Evolutionary conservation across 1,284 basidiomycete species (phyloP).

Genomic region (Malassezia vespertilionis): DNA sequence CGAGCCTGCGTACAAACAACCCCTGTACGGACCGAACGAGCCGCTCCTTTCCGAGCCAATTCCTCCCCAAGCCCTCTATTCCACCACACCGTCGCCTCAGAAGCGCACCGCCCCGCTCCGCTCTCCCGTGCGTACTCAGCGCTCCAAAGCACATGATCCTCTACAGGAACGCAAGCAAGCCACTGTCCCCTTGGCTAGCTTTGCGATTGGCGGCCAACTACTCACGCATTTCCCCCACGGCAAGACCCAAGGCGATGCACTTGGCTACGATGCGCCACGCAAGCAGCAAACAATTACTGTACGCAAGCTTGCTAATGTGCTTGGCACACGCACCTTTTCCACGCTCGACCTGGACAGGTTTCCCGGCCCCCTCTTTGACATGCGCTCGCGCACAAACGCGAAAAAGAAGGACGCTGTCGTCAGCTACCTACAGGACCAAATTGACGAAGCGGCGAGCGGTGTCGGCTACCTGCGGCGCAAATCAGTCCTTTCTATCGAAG

Average conservation of each 20-base stretch:
- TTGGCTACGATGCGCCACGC: slow-evolving; percentile 9
- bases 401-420: slow-evolving; percentile 34
- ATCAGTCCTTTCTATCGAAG: neutral
- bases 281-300: slow-evolving; percentile 22
- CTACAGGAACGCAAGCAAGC: slow-evolving; percentile 28
- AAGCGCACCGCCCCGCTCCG: too few relatives aligned
- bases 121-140: too few relatives aligned
- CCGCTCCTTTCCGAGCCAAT: too few relatives aligned
- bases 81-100: too few relatives aligned
- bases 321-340: slow-evolving; percentile 27
- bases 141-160: slow-evolving; percentile 23
- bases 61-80: too few relatives aligned
- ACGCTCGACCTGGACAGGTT: slow-evolving; percentile 35
- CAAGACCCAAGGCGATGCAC: slow-evolving; percentile 9
- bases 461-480: slow-evolving; percentile 33
- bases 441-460: slow-evolving; percentile 32
- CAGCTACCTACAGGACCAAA: slow-evolving; percentile 34
- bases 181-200: slow-evolving; percentile 33
- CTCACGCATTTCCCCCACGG: slow-evolving; percentile 33
- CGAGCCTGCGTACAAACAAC: too few relatives aligned
- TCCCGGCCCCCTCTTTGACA: slow-evolving; percentile 40
- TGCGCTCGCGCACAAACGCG: slow-evolving; percentile 18
- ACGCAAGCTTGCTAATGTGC: slow-evolving; percentile 21
- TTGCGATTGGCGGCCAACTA: slow-evolving; percentile 42
- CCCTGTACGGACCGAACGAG: too few relatives aligned